Percentiles rank a stretch among this genome's conserved stretches.
These are phyloP conservation scores for Kurtzmaniella quercitrusa DNA, from an alignment of 1,139 yeast species.

Conservation along the genomic window DNA sequence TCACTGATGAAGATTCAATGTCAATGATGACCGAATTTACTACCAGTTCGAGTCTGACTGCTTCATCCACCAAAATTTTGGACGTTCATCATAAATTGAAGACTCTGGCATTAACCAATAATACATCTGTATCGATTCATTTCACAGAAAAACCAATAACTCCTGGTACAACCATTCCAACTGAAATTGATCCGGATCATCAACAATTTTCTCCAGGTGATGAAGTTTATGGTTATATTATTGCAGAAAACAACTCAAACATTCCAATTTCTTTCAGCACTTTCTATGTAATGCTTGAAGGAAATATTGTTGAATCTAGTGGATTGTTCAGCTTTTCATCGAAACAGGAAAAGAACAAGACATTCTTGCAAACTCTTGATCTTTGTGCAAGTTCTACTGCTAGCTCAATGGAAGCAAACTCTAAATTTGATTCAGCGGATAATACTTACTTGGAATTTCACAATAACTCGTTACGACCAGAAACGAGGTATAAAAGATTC, in stretches of 20 bases:
- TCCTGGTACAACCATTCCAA: conserved; percentile 22
- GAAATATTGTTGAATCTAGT: conserved; percentile 20
- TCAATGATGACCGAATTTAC: background rate
- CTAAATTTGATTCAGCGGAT: conserved; percentile 33
- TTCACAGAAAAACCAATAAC: conserved; percentile 35
- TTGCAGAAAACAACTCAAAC: conserved; percentile 23
- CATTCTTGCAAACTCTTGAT: conserved; percentile 41
- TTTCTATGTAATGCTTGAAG: conserved; percentile 41
- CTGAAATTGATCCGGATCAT: conserved; percentile 26
- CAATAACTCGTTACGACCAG: conserved; percentile 24
- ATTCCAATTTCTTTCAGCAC: conserved; percentile 32
- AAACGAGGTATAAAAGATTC: conserved; percentile 28
- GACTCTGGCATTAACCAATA: conserved; percentile 8
- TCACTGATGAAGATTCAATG: background rate
- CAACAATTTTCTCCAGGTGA: conserved; percentile 40
- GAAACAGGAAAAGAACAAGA: conserved; percentile 15
- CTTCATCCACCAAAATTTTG: conserved; percentile 1
- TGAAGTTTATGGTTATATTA: conserved; percentile 32
- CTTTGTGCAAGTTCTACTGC: conserved; percentile 40
- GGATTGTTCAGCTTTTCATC: conserved; percentile 20
- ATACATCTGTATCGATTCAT: conserved; percentile 17
- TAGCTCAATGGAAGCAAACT: conserved; percentile 39
- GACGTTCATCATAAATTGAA: conserved; percentile 4
- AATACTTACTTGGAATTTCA: conserved; percentile 22
- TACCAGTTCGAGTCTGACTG: background rate